Evolutionary conservation across 1,284 basidiomycete genomes (phyloP).

Genomic region (Rhodotorula sp.): DNA sequence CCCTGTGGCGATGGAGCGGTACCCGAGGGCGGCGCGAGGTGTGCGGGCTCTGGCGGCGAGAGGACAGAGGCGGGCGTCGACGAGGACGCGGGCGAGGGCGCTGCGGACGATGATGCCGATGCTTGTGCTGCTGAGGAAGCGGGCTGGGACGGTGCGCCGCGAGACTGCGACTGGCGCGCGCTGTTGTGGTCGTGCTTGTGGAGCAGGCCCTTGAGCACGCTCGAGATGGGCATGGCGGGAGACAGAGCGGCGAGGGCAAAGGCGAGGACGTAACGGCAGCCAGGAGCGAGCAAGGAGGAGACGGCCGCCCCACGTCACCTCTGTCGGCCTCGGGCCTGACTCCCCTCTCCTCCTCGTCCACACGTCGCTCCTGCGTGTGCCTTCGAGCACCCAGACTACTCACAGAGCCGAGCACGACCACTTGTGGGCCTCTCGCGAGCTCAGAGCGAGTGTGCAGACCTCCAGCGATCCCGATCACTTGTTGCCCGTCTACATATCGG

Average conservation of each 20-base stretch:
- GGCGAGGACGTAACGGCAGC: neutral
- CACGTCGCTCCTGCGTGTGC: no score
- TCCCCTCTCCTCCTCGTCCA: no score
- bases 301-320: no score
- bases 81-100: neutral
- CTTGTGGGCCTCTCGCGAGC: no score
- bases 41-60: constrained; percentile 12
- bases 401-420: no score
- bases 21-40: neutral
- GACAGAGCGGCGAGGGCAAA: neutral
- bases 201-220: constrained; percentile 8
- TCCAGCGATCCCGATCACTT: no score
- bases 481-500: no score
- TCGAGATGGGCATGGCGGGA: constrained; percentile 9
- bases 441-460: no score
- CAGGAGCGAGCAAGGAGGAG: no score
- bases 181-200: constrained; percentile 18
- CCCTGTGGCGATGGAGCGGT: neutral
- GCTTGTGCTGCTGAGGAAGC: neutral
- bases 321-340: no score
- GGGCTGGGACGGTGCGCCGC: no score
- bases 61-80: neutral
- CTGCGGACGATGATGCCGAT: neutral
- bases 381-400: no score
- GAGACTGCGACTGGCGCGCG: neutral